Base-by-base conservation (phyloP, 495 filamentous ascomycete genomes). In the Trichoderma gamsii region DNA sequence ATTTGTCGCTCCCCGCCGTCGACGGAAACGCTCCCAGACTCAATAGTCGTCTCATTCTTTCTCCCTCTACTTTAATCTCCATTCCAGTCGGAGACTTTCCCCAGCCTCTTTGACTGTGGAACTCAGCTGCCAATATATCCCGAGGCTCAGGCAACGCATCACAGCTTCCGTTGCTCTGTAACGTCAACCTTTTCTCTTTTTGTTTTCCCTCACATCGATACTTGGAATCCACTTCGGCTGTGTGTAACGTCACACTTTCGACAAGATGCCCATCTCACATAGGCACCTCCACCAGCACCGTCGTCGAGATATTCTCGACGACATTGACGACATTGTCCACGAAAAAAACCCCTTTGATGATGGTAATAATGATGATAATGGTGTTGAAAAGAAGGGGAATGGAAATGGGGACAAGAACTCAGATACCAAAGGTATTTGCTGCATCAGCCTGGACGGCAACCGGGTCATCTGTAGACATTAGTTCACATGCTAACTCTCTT, bases 231-330 rank as follows among this genome's bases (percentile, higher is more conserved):
- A 11, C 1, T 25, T 25, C 21, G 18, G 9, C 23, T 25, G 51
- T 25, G 51, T 25, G 18, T 25, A 8, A 11, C 18, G 2, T 25
- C 18, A 25, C 56, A 61, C 56, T 61, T n/a, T 44, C n/a, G 65
- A 66, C 65, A 46, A 44, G 38, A 66, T 66, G 65, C 65, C 65
- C n/a, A 32, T 16, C 27, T 49, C 65, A 25, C 65, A 49, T 25
- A 16, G 65, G 44, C 65, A 66, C 27, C 12, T 46, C 25, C 65
- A 66, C 18, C 65, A 18, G 23, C 65, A 66, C 18, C 65, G n/a
- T 27, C 65, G 43, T 3, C n/a, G 65, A 46, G 65, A 66, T 18
- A 41, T 66, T 13, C n/a, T 66, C 41, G 43, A 44, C 43, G 65
- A 46, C 9, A 46, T 66, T n/a, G 41, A 27, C 41, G 18, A 51